These are phyloP conservation scores for Boletales sp. DNA, from an alignment of 768 basidiomycete genomes.

Conservation along the genomic window DNA sequence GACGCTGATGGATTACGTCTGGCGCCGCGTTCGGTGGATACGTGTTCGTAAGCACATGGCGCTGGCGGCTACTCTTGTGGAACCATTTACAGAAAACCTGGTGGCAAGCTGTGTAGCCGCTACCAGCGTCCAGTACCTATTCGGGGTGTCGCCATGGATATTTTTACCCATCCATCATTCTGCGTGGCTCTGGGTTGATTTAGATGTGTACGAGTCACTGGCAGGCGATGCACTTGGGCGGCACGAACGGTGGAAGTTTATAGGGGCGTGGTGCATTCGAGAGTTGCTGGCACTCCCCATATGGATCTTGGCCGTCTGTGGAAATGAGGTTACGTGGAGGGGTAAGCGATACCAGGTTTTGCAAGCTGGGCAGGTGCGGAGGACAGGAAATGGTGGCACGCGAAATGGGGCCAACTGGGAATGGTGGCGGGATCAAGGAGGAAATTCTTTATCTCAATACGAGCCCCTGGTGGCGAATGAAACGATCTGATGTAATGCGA, in stretches of 20 bases:
- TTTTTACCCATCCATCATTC: slow-evolving; percentile 59
- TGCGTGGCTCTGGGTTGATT: slow-evolving; percentile 74
- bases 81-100: slow-evolving; percentile 91
- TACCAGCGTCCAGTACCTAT: slow-evolving; percentile 48
- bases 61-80: slow-evolving; percentile 75
- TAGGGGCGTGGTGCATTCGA: slow-evolving; percentile 73
- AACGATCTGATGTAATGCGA: slow-evolving; percentile 19
- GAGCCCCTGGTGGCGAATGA: slow-evolving; percentile 12
- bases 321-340: slow-evolving; percentile 84
- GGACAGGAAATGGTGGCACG: slow-evolving; percentile 20
- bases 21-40: slow-evolving; percentile 93
- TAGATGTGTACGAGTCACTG: slow-evolving; percentile 78
- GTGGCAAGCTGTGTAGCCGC: slow-evolving; percentile 64
- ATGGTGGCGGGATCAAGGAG: slow-evolving; percentile 17
- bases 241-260: slow-evolving; percentile 52
- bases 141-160: slow-evolving; percentile 49
- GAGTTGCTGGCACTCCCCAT: slow-evolving; percentile 88
- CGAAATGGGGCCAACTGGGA: slow-evolving; percentile 24
- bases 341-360: slow-evolving; percentile 74
- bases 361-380: slow-evolving; percentile 65
- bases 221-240: slow-evolving; percentile 58
- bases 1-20: slow-evolving; percentile 79
- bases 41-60: slow-evolving; percentile 96
- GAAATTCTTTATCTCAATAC: slow-evolving; percentile 13
- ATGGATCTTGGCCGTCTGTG: slow-evolving; percentile 77